Conservation (phyloP, 1,284 basidiomycete species). For the Pyrrhoderma lamaoense region DNA sequence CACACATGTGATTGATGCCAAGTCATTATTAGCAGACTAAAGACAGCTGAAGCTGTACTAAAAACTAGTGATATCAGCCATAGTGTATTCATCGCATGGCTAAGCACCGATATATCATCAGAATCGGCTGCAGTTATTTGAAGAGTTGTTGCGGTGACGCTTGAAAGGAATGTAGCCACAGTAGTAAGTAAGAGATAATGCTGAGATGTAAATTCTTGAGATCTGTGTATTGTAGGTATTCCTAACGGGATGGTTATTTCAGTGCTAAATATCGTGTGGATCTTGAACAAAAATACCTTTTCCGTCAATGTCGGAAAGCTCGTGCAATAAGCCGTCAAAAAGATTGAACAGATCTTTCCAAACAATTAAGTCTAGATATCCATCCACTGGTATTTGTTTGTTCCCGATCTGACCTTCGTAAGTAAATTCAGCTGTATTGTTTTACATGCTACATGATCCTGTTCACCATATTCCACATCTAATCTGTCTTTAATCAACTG, state of each 20-base stretch:
- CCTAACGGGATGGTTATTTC: neutral
- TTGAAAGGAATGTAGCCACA: slow-evolving; percentile 9
- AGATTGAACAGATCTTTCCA: neutral
- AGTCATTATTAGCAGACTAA: slow-evolving; percentile 11
- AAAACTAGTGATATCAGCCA: slow-evolving; percentile 11
- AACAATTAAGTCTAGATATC: neutral
- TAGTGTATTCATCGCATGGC: neutral
- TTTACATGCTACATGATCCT: neutral
- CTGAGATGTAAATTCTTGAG: neutral
- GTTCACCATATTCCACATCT: neutral
- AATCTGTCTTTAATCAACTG: neutral
- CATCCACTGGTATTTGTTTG: neutral
- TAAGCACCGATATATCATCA: neutral
- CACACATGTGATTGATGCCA: slow-evolving; percentile 7
- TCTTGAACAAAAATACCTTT: neutral
- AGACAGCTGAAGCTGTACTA: slow-evolving; percentile 7
- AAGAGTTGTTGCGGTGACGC: slow-evolving; percentile 11
- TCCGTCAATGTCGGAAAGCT: neutral
- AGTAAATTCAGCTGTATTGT: neutral
- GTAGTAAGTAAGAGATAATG: slow-evolving; percentile 6
- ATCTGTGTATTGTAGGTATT: neutral
- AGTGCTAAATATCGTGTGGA: neutral
- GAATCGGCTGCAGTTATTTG: slow-evolving; percentile 4
- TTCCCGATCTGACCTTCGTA: no score
- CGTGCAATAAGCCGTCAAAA: neutral